Conservation (phyloP, 768 basidiomycete species). For the Scleroderma citrinum region DNA sequence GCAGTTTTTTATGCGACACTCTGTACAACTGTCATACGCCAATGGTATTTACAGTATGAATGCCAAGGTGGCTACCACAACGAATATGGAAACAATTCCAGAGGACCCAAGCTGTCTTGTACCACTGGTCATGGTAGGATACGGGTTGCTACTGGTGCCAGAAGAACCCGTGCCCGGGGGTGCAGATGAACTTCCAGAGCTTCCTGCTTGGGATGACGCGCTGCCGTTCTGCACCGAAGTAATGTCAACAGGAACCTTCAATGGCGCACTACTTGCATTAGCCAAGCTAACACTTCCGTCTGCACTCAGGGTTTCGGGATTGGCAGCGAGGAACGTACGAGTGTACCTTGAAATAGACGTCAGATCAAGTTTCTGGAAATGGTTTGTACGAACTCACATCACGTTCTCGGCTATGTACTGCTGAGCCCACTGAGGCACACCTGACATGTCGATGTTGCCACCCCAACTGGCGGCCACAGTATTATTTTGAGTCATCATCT, state of each 20-base stretch:
- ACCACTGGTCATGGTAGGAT: slow-evolving; percentile 29
- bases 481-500: slow-evolving; percentile 43
- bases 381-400: slow-evolving; percentile 20
- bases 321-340: slow-evolving; percentile 39
- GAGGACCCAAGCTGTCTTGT: slow-evolving; percentile 42
- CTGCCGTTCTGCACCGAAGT: slow-evolving; percentile 32
- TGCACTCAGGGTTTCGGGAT: slow-evolving; percentile 44
- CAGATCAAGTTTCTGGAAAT: slow-evolving; percentile 2
- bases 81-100: slow-evolving; percentile 43
- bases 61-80: slow-evolving; percentile 15
- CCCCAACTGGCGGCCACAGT: slow-evolving; percentile 30
- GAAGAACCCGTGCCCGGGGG: slow-evolving; percentile 15
- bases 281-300: slow-evolving; percentile 50
- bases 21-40: too few relatives aligned
- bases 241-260: slow-evolving; percentile 60
- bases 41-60: too few relatives aligned
- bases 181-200: slow-evolving; percentile 21
- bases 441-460: not conserved
- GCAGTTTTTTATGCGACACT: too few relatives aligned
- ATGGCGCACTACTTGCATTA: slow-evolving; percentile 36
- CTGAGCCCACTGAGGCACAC: slow-evolving; percentile 38
- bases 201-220: slow-evolving; percentile 21
- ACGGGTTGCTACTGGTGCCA: slow-evolving; percentile 9
- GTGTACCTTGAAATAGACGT: slow-evolving; percentile 26
- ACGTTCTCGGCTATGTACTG: slow-evolving; percentile 51